Evolutionary conservation across 257 asterid species (phyloP), one percentile per base, ranked within the genome.

Genomic region (Gentiana macrophylla): DNA sequence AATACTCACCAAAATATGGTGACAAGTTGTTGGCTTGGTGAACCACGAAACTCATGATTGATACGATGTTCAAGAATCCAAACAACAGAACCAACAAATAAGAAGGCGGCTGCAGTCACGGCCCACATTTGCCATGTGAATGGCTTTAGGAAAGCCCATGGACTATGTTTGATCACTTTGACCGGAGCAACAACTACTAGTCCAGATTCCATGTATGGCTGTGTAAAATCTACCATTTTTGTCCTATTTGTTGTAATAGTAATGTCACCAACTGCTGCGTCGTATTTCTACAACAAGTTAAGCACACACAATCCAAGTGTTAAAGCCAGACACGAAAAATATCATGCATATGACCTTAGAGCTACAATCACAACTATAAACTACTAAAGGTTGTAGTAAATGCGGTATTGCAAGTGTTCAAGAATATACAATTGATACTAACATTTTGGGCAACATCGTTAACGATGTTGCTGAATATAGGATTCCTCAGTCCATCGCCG

Each of bases 51-150:
- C 67, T 91, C 98, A 3, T 66, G 67, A 73, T 91, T 91, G 45
- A 58, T 70, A 49, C 97, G 79, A 63, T 91, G 98, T 72, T 91
- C 98, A 15, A 91, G 98, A 65, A 91, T 78, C 98, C 98, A 91
- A 59, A 91, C 80, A 52, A 91, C 98, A 12, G 84, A 63, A 61
- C 98, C 98, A 34, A 91, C 97, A 2, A 85, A 74, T 32, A 91
- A 80, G 65, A 87, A 91, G 81, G 79, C 83, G 32, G 69, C 32
- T 32, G 90, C 94, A 2, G 95, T 91, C 10, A 91, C 92, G 11
- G 52, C 80, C 98, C 98, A 91, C 98, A 91, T 91, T 71, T 84
- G 93, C 90, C 84, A 78, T 37, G 90, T 79, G 67, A 87, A 91
- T 54, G 98, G 98, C 80, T 71, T 76, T 57, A 91, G 94, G 74